Evolutionary conservation across 2,329 filamentous ascomycete genomes (phyloP), one percentile per base, ranked within the genome.

Genomic region (Talaromyces rugulosus): DNA sequence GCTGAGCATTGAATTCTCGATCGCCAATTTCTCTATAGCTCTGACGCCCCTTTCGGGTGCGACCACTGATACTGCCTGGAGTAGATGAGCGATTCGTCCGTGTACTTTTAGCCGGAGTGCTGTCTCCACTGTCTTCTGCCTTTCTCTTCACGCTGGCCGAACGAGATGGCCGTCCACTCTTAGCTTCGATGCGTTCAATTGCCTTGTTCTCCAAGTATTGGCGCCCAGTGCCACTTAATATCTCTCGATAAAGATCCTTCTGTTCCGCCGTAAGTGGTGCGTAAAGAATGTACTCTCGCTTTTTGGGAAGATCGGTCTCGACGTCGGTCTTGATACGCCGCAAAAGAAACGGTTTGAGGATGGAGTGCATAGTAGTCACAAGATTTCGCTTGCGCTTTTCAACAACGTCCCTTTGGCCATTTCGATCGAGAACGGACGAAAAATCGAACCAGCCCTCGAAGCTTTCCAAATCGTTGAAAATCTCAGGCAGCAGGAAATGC

Each of bases 371-470:
- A 65, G 94, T 96, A 58, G 92, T 87, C 1, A 96, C 89, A 1
- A 95, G 78, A 57, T 89, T 90, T 64, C 89, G 87, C 70, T 91
- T 90, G 56, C 89, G 86, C 59, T 90, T 86, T 69, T 96, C 90
- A 3, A 89, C 88, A 58, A 96, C 89, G 52, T 93, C 86, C 56
- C 91, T 87, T 1, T 92, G 89, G 0, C 87, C 88, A 40, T 89
- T 83, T 66, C 93, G 91, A 63, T 98, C 91, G 60, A 96, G 87
- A 1, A 99, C 82, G 7, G 92, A 93, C 0, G 91, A 95, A 69
- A 99, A 99, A 74, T 99, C 94, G 65, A 99, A 99, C 93, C 94
- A 98, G 1, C 87, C 87, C 71, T 97, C 91, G 62, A 99, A 99
- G 0, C 91, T 92, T 54, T 96, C 91, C 74, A 96, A 88, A 69